Evolutionary conservation across 2,329 filamentous ascomycete genomes (phyloP), one percentile per base, ranked within the genome.

Genomic region (Metarhizium sp.): DNA sequence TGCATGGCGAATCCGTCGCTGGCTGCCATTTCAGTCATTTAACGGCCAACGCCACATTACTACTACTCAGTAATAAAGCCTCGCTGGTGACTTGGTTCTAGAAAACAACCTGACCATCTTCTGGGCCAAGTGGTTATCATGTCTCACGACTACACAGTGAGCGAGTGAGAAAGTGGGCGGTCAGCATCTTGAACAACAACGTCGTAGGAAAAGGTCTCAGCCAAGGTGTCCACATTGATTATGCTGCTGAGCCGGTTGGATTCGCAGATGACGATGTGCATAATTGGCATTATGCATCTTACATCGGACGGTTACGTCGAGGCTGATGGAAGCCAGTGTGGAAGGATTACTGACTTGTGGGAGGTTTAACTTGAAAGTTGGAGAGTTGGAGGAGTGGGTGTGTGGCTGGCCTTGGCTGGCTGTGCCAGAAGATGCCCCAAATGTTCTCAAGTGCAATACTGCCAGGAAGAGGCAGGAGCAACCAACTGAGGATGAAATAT

Each of bases 391-490:
- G 30, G 30, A 50, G 48, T 8, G 30, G 29, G 14, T 36, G 34
- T 36, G 34, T 10, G 34, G 25, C 25, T 25, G 25, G 25, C 25
- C 25, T 25, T 36, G 34, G 34, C 7, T 36, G 34, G 40, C 16
- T 43, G n/a, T 16, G 40, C 16, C n/a, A 25, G 25, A 6, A 10
- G 40, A 16, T 14, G 40, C 1, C 14, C 10, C 16, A n/a, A 6
- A 43, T 43, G 40, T 13, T 10, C 2, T 36, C 2, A 8, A 36
- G 13, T 11, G 34, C 34, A 36, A 36, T 36, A 1, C n/a, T 4
- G 32, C 50, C 13, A 51, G 50, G n/a, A 40, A 43, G 34, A 51
- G 50, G 50, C 50, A 51, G 32, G 50, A 51, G 50, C 50, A 34
- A 51, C 38, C 50, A 51, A 32, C 34, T 25, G 25, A 25, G 25